Base-by-base conservation (phyloP, 176 grass and related monocot genomes). In the Musa troglodytarum region DNA sequence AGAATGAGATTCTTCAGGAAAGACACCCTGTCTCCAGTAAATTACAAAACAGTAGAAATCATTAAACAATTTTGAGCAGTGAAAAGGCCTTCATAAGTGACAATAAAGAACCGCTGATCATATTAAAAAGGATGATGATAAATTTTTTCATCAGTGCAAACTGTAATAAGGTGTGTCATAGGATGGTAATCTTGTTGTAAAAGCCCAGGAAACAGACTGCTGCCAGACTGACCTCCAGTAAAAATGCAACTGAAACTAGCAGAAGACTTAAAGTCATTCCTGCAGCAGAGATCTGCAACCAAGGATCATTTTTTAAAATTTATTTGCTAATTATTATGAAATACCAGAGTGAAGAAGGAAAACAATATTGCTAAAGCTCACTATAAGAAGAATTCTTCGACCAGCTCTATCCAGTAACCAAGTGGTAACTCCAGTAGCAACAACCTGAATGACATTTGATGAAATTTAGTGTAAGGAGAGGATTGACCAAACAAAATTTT, bases 361-460 rank as follows among this genome's bases (percentile, higher is more conserved):
- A 55, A 68, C 12, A 22, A 55, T 54, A 5, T 54, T 16, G 51
- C 53, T n/a, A 24, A 23, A 70, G 50, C 43, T 93, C 85, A 98
- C 95, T 68, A 93, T 94, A 74, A 99, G 88, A 71, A 99, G 88
- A 82, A 94, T 91, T 34, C 90, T 83, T 63, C 95, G 84, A 28
- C 90, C 95, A 83, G 95, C 95, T 92, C 79, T 87, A 77, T 99
- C 95, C 69, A 99, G 83, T 52, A 99, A 94, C 81, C 85, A 86
- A 69, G 95, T 99, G 78, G 95, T 99, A 84, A 99, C 63, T 81
- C 83, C 88, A 76, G 90, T 99, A 25, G 95, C 88, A 84, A 99
- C 52, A 82, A 99, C 95, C 95, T 91, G 75, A 65, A 16, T 19
- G 26, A 63, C 26, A 23, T 76, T 63, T 12, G 19, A 7, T 12